A percentile compares a stretch with the other conserved stretches of the same genome.
These are phyloP conservation scores for Limonium bicolor DNA, from an alignment of 148 eudicot species.

Conservation along the genomic window DNA sequence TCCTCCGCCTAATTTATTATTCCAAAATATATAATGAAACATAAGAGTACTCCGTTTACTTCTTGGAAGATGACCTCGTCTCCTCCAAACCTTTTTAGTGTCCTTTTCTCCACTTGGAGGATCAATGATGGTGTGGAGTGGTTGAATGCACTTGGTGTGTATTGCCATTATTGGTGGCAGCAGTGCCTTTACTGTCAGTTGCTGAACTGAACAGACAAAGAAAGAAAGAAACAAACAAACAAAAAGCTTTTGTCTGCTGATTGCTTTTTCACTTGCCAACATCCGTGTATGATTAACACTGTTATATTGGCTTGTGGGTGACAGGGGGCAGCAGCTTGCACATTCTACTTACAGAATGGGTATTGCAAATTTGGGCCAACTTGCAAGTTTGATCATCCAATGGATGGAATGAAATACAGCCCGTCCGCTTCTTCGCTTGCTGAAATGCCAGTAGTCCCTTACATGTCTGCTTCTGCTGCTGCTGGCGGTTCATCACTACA, in stretches of 20 bases:
- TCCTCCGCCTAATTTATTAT: too few species aligned
- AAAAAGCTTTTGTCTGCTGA: neutral
- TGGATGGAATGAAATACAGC: conserved; percentile 41
- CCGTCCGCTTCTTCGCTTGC: conserved; percentile 53
- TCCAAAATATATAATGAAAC: too few species aligned
- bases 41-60: too few species aligned
- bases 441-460: conserved; percentile 47
- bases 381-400: conserved; percentile 86
- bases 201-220: neutral
- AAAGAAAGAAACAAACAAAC: neutral
- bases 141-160: neutral
- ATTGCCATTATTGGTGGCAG: neutral
- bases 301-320: too few species aligned
- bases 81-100: too few species aligned
- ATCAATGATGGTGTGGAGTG: neutral
- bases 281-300: neutral
- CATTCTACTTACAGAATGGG: conserved; percentile 66
- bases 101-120: too few species aligned
- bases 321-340: conserved; percentile 75
- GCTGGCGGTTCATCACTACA: conserved; percentile 22
- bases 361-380: conserved; percentile 75
- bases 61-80: too few species aligned
- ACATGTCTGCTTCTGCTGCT: too few species aligned
- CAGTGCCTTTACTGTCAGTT: neutral
- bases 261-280: neutral